These are phyloP conservation scores for Zalaria sp. DNA, from an alignment of 2,329 filamentous ascomycete species.

Conservation along the genomic window DNA sequence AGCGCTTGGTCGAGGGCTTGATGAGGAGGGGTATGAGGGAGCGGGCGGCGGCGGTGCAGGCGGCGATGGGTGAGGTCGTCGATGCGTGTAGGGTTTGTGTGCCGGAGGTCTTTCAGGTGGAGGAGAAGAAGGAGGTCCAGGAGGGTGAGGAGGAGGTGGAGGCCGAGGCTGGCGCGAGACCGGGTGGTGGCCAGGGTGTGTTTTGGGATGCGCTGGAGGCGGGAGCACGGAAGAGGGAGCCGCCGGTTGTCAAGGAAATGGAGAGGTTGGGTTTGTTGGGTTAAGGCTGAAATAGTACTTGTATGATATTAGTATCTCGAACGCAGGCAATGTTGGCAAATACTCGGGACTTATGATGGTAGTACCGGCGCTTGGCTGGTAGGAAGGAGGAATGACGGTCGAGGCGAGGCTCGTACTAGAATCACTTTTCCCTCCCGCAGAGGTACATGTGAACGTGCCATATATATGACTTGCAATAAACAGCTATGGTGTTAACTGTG, in stretches of 20 bases:
- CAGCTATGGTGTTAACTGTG: too few relatives aligned
- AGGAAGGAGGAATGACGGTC: too few relatives aligned
- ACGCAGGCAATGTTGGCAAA: too few relatives aligned
- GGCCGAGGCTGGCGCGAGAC: slow-evolving; percentile 8
- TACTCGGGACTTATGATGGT: too few relatives aligned
- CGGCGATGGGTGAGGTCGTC: slow-evolving; percentile 58
- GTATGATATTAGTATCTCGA: too few relatives aligned
- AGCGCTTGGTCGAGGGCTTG: slow-evolving; percentile 61
- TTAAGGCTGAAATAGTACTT: too few relatives aligned
- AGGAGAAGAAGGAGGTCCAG: slow-evolving; percentile 4
- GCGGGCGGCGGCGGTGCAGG: slow-evolving; percentile 64
- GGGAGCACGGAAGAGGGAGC: slow-evolving; percentile 21
- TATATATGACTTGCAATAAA: too few relatives aligned
- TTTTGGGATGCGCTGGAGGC: slow-evolving; percentile 29
- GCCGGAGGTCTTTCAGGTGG: slow-evolving; percentile 51
- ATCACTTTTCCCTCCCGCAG: too few relatives aligned
- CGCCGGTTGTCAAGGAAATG: slow-evolving; percentile 39
- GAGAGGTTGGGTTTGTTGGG: slow-evolving; percentile 29
- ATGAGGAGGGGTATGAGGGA: slow-evolving; percentile 76
- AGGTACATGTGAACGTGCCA: too few relatives aligned
- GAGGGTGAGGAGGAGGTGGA: slow-evolving; percentile 7
- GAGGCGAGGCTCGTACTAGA: too few relatives aligned
- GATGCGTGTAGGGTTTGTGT: slow-evolving; percentile 53
- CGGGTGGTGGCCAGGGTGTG: slow-evolving; percentile 27
- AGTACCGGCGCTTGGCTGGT: too few relatives aligned